Conservation (phyloP, 495 filamentous ascomycete species). For the Trichoderma erinaceum region DNA sequence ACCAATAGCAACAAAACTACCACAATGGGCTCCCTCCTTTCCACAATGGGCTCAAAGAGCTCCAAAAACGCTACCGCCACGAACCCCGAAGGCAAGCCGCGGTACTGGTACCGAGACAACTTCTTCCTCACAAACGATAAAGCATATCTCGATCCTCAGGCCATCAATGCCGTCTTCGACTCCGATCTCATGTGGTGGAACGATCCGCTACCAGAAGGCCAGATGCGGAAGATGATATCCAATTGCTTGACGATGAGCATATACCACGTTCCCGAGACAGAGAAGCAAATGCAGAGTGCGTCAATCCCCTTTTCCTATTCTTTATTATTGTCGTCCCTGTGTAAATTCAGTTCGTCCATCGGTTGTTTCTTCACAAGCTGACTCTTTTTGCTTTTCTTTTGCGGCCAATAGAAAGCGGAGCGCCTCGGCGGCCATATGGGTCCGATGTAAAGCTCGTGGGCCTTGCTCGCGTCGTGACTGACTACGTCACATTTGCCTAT, state of each 20-base stretch:
- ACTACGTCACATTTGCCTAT: slow-evolving; percentile 59
- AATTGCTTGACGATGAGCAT: slow-evolving; percentile 52
- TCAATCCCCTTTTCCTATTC: background rate
- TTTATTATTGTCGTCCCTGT: slow-evolving; percentile 19
- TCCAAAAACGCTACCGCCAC: background rate
- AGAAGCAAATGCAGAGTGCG: slow-evolving; percentile 24
- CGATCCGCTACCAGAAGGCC: slow-evolving; percentile 31
- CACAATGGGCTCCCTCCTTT: background rate
- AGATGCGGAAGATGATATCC: slow-evolving; percentile 40
- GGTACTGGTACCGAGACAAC: slow-evolving; percentile 28
- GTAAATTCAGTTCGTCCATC: background rate
- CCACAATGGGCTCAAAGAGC: slow-evolving; percentile 6
- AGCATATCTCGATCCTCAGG: slow-evolving; percentile 39
- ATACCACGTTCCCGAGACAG: slow-evolving; percentile 35
- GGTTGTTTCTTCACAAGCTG: slow-evolving; percentile 13
- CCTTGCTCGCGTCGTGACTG: slow-evolving; percentile 58
- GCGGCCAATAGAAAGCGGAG: slow-evolving; percentile 6
- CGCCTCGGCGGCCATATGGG: slow-evolving; percentile 16
- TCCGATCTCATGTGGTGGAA: slow-evolving; percentile 54
- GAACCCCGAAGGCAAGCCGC: slow-evolving; percentile 18
- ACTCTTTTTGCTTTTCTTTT: background rate
- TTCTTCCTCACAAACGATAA: slow-evolving; percentile 49
- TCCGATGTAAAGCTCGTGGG: slow-evolving; percentile 41
- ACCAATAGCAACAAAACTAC: background rate
- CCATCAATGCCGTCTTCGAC: slow-evolving; percentile 45